phyloP scores from a whole-genome alignment of 805 yeast species.

The Candida arabinofermentans region DNA sequence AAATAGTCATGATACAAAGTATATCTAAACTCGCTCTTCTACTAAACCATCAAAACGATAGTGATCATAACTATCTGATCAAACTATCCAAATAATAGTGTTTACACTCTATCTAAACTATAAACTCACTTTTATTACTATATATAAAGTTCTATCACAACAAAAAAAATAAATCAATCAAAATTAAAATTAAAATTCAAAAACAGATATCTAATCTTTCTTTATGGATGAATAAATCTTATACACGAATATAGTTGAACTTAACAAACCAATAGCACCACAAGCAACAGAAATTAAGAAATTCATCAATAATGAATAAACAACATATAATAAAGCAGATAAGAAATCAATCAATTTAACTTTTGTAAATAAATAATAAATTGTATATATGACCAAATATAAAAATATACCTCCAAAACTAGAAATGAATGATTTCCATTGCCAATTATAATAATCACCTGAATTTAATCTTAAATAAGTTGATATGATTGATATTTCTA shows the following conservation, averaged over 20 bases:
- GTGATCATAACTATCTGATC: no score
- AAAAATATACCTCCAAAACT: constrained; percentile 68
- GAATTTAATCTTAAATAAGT: constrained; percentile 54
- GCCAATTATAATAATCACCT: constrained; percentile 64
- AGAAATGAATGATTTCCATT: constrained; percentile 73
- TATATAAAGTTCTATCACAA: no score
- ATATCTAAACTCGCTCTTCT: no score
- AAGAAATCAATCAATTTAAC: constrained; percentile 64
- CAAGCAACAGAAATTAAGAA: constrained; percentile 61
- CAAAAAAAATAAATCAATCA: no score
- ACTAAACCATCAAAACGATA: no score
- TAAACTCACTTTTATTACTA: no score
- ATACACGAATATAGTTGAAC: constrained; percentile 63
- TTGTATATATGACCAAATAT: constrained; percentile 63
- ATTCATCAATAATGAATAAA: constrained; percentile 66
- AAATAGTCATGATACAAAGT: no score
- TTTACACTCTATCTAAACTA: no score
- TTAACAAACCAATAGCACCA: constrained; percentile 69
- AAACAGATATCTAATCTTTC: constrained; percentile 13
- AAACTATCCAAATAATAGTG: no score
- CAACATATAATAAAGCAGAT: constrained; percentile 62
- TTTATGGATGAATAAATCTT: constrained; percentile 48
- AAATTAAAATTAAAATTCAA: no score
- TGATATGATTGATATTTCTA: constrained; percentile 69
- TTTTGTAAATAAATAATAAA: constrained; percentile 58